Percentiles rank a stretch among this genome's conserved stretches.
phyloP scores from a whole-genome alignment of 306 rosid species.

The Astragalus membranaceus region DNA sequence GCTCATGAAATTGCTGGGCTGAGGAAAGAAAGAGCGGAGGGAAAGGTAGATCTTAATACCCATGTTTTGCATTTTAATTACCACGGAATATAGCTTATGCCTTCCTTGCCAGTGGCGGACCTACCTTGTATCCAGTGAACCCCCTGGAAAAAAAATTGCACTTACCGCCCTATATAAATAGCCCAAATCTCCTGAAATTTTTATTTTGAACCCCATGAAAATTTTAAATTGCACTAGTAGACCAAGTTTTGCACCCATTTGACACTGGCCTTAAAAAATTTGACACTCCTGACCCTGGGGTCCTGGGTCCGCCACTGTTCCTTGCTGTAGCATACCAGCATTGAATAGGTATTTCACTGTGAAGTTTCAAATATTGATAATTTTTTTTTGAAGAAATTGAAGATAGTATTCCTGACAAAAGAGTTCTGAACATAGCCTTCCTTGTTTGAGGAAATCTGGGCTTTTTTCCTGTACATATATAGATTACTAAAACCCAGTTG shows the following conservation, averaged over 20 bases:
- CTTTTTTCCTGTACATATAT: neutral
- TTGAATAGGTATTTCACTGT: neutral
- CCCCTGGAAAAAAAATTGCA: too few relatives aligned
- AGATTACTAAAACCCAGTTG: conserved; percentile 19
- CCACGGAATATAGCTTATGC: neutral
- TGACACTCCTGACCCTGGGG: too few relatives aligned
- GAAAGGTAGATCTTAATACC: conserved; percentile 57
- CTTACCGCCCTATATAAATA: too few relatives aligned
- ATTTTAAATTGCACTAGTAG: too few relatives aligned
- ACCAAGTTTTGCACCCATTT: too few relatives aligned
- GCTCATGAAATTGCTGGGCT: conserved; percentile 93
- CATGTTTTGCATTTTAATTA: conserved; percentile 6
- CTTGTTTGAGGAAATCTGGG: conserved; percentile 11
- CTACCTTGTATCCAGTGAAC: too few relatives aligned
- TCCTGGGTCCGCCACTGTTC: too few relatives aligned
- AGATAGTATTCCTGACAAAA: neutral
- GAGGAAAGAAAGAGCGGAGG: conserved; percentile 87
- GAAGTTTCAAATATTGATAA: neutral
- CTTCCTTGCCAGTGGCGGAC: too few relatives aligned
- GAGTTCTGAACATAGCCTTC: neutral
- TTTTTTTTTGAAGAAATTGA: neutral
- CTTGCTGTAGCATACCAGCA: conserved; percentile 3
- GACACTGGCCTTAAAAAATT: too few relatives aligned
- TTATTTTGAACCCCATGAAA: too few relatives aligned
- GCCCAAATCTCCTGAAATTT: too few relatives aligned